Conservation (phyloP, 208 protist species). For the Trichomonas vaginalis region DNA sequence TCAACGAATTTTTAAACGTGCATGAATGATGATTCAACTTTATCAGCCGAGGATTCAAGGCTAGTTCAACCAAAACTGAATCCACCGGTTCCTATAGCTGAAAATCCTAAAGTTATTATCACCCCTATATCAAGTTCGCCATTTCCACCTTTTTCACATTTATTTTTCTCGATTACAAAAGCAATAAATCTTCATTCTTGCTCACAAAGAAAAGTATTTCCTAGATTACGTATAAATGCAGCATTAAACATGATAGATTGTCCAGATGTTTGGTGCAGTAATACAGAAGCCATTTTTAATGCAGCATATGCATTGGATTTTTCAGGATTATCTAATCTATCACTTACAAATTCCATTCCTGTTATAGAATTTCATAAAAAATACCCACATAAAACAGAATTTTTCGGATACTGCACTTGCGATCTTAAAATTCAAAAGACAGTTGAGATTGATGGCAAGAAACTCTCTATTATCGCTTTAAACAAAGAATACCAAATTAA, state of each 20-base stretch:
- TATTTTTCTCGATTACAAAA: background rate
- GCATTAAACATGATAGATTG: background rate
- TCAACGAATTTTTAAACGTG: background rate
- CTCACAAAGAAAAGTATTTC: background rate
- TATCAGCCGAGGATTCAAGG: background rate
- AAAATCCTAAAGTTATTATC: background rate
- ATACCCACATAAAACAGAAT: background rate
- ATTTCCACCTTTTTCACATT: slow-evolving; percentile 15
- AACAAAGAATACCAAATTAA: background rate
- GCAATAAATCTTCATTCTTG: background rate
- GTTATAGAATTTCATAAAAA: background rate
- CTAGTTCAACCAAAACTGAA: background rate
- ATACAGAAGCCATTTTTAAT: background rate
- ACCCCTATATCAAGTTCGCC: background rate
- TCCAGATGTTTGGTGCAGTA: background rate
- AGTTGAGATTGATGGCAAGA: background rate
- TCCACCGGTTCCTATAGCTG: background rate
- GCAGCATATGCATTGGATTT: background rate
- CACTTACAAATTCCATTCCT: background rate
- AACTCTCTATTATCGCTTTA: background rate
- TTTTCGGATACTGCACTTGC: background rate
- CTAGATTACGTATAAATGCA: background rate
- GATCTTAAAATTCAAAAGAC: background rate
- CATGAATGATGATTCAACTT: background rate
- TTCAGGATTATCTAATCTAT: background rate